A percentile compares a stretch with the other conserved stretches of the same genome.
These are phyloP conservation scores for Conticribra weissflogii DNA, from an alignment of 108 stramenopile species.

Conservation along the genomic window DNA sequence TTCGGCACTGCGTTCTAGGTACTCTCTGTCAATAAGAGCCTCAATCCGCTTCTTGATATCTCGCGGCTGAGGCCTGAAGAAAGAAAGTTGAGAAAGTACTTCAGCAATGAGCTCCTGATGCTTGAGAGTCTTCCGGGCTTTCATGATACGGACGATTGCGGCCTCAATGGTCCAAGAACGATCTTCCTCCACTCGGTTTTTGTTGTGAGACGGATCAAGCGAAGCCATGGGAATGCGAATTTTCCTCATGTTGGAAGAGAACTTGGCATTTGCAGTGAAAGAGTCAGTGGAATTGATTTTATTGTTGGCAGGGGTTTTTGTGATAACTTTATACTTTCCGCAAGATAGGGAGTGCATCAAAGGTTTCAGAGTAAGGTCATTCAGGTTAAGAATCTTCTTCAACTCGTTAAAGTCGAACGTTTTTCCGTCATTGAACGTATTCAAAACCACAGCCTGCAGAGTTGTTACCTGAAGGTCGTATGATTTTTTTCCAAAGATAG, in stretches of 20 bases:
- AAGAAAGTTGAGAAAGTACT: constrained; percentile 94
- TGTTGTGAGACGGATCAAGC: constrained; percentile 95
- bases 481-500: constrained; percentile 90
- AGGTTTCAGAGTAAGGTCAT: constrained; percentile 92
- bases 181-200: constrained; percentile 98
- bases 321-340: constrained; percentile 97
- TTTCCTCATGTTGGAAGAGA: constrained; percentile 91
- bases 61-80: constrained; percentile 97
- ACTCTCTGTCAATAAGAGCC: constrained; percentile 94
- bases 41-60: constrained; percentile 96
- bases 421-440: constrained; percentile 83
- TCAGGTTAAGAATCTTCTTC: constrained; percentile 76
- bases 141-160: constrained; percentile 99
- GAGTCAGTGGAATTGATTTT: constrained; percentile 89
- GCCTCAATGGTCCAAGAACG: constrained; percentile 97
- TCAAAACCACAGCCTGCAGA: constrained; percentile 93
- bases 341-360: constrained; percentile 97
- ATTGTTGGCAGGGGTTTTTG: constrained; percentile 83
- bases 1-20: constrained; percentile 91
- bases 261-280: constrained; percentile 91
- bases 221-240: constrained; percentile 99
- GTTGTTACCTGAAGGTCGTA: constrained; percentile 98
- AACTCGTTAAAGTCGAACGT: constrained; percentile 73
- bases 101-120: constrained; percentile 98
- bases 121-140: constrained; percentile 96